phyloP scores from a whole-genome alignment of 2,329 filamentous ascomycete genomes.

The Fusarium nodosum region DNA sequence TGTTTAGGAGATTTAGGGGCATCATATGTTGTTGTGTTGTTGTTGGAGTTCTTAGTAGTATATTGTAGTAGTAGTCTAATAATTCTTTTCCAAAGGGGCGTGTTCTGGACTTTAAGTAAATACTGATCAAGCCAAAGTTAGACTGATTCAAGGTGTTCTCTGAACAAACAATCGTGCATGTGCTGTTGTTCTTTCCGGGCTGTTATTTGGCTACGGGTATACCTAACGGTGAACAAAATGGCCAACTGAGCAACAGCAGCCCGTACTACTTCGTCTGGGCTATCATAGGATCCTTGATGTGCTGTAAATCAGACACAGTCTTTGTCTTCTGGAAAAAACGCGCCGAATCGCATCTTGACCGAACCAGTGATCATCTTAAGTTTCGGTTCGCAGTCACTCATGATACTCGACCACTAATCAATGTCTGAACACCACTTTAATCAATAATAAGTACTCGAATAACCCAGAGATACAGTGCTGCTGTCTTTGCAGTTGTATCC shows the following conservation, averaged over 20 bases:
- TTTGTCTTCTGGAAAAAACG: neutral
- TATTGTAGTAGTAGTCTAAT: too few relatives aligned
- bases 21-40: neutral
- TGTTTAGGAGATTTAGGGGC: neutral
- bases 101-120: neutral
- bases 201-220: neutral
- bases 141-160: slow-evolving; percentile 23
- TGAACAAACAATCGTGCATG: neutral
- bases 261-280: neutral
- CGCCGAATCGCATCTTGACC: neutral
- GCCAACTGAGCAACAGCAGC: neutral
- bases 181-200: neutral
- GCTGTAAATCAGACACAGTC: neutral
- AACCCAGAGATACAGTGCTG: neutral
- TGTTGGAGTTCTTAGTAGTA: too few relatives aligned
- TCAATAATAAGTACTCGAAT: neutral
- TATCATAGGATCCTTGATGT: neutral
- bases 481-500: too few relatives aligned
- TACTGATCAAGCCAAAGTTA: neutral
- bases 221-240: neutral
- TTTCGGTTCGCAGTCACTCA: neutral
- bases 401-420: neutral
- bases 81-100: too few relatives aligned
- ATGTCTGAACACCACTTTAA: neutral
- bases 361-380: neutral